Conservation (phyloP, 352 stramenopile genomes). For the Phytophthora boehmeriae region DNA sequence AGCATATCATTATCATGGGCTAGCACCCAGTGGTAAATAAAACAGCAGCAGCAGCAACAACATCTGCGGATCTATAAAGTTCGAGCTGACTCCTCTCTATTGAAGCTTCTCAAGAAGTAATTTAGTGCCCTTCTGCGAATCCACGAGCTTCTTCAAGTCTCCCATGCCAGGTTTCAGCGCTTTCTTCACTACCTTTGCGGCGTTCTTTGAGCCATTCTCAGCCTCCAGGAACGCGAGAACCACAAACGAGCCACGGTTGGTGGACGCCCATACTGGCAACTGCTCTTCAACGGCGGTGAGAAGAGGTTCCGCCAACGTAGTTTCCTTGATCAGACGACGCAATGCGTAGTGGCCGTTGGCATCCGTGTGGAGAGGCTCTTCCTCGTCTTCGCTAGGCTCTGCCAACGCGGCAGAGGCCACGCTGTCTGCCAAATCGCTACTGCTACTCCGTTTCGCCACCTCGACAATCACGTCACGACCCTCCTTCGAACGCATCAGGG, state of each 20-base stretch:
- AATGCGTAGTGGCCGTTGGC: constrained; percentile 75
- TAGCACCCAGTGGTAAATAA: too few relatives aligned
- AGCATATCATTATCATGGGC: too few relatives aligned
- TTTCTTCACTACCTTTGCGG: constrained; percentile 57
- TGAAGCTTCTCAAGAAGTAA: constrained; percentile 87
- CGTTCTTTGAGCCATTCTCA: constrained; percentile 56
- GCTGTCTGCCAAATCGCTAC: constrained; percentile 49
- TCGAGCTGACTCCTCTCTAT: constrained; percentile 40
- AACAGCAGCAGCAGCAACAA: background rate
- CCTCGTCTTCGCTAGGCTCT: constrained; percentile 41
- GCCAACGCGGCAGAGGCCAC: constrained; percentile 54
- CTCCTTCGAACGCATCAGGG: constrained; percentile 81
- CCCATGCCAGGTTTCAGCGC: constrained; percentile 61
- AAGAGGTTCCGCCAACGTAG: constrained; percentile 52
- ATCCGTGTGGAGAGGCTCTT: constrained; percentile 77
- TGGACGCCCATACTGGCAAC: constrained; percentile 58
- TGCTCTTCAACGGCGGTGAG: constrained; percentile 55
- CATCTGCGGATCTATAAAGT: constrained; percentile 50
- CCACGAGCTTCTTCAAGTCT: constrained; percentile 65
- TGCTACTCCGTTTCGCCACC: constrained; percentile 70
- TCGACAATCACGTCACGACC: constrained; percentile 83
- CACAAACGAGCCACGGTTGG: constrained; percentile 86
- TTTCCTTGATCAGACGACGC: constrained; percentile 83
- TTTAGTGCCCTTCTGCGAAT: constrained; percentile 75
- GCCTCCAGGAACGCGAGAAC: constrained; percentile 82